Evolutionary conservation across 2,329 filamentous ascomycete genomes (phyloP).

Genomic region (Epichloe coenophiala): DNA sequence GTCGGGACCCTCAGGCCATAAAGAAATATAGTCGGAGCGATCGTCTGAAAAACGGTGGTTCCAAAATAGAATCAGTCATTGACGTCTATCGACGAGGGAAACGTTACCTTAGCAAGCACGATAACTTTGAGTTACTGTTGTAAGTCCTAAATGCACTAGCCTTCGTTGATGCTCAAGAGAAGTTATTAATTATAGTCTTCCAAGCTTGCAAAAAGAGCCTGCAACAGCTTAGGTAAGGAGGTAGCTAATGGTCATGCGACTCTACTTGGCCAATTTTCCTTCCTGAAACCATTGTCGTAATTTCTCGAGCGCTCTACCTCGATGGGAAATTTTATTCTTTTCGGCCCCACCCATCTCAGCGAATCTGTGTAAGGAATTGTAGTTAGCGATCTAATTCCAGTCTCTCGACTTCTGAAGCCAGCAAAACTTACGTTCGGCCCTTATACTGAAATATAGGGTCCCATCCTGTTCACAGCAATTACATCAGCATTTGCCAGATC

Average conservation of each 20-base stretch:
- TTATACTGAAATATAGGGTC: conserved; percentile 93
- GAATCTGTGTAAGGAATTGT: conserved; percentile 35
- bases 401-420: not conserved
- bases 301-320: conserved; percentile 74
- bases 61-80: conserved; percentile 32
- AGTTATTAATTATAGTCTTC: not conserved
- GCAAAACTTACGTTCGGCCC: conserved; percentile 54
- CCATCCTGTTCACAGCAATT: conserved; percentile 52
- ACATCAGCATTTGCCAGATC: not conserved
- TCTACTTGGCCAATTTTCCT: not conserved
- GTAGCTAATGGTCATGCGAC: not conserved
- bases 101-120: conserved; percentile 54
- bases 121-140: conserved; percentile 70
- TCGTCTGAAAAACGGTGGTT: conserved; percentile 29
- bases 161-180: not conserved
- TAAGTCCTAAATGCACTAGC: conserved; percentile 23
- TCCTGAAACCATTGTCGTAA: conserved; percentile 61
- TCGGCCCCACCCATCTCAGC: conserved; percentile 84
- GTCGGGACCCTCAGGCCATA: conserved; percentile 53
- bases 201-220: not conserved
- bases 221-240: too few species aligned
- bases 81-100: conserved; percentile 60
- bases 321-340: conserved; percentile 91
- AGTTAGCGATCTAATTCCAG: not conserved
- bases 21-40: conserved; percentile 39